phyloP scores from a whole-genome alignment of 495 filamentous ascomycete species.

The Penicillium tannophilum region DNA sequence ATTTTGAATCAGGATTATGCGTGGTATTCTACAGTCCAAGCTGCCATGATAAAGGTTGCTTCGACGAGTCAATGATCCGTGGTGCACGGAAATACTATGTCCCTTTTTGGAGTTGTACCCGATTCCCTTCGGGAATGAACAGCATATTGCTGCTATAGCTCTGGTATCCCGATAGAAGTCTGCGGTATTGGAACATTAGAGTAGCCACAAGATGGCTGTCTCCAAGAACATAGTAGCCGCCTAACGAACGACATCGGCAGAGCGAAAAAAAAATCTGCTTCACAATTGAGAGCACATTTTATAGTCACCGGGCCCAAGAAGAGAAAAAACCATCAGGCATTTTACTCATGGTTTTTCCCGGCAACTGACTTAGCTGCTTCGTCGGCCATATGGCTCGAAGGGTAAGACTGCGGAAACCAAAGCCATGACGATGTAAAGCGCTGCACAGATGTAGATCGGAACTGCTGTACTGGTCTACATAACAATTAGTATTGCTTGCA shows the following conservation, averaged over 20 bases:
- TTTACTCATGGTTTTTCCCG: background rate
- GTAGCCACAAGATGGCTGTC: background rate
- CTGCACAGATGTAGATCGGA: conserved; percentile 71
- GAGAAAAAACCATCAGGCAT: background rate
- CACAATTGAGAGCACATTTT: background rate
- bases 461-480: conserved; percentile 54
- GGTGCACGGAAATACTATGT: background rate
- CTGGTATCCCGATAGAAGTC: background rate
- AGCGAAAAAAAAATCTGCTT: background rate
- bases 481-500: background rate
- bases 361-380: conserved; percentile 57
- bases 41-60: background rate
- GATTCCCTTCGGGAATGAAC: background rate
- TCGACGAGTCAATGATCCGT: too few species aligned
- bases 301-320: background rate
- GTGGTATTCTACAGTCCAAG: background rate
- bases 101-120: background rate
- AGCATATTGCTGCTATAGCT: background rate
- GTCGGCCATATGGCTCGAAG: conserved; percentile 69
- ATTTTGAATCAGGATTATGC: background rate
- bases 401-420: conserved; percentile 60
- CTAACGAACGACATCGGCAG: background rate
- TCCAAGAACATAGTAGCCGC: background rate
- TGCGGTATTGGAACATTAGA: too few species aligned
- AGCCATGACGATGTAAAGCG: conserved; percentile 67